Percentiles rank a stretch among this genome's conserved stretches.
phyloP scores from a whole-genome alignment of 2,329 filamentous ascomycete genomes.

The Colletotrichum sp. region DNA sequence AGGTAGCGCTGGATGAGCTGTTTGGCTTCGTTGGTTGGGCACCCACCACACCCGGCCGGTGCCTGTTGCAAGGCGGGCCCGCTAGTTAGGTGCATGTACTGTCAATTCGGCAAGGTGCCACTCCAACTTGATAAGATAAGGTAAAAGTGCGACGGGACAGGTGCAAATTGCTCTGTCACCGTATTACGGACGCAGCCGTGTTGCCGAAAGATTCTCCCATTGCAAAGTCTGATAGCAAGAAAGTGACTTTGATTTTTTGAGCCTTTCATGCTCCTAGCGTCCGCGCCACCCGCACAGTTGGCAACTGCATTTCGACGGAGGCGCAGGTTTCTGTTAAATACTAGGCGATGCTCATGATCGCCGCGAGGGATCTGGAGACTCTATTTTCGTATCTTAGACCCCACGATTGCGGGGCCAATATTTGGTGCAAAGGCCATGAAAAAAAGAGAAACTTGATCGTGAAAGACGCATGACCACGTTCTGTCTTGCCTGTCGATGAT shows the following conservation, averaged over 20 bases:
- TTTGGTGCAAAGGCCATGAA: neutral
- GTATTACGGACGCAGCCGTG: neutral
- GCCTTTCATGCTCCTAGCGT: neutral
- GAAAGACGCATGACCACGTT: neutral
- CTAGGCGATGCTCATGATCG: neutral
- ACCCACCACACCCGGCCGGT: neutral
- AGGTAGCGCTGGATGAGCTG: neutral
- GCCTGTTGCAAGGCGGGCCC: neutral
- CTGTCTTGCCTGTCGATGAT: neutral
- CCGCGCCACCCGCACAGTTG: neutral
- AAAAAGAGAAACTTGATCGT: neutral
- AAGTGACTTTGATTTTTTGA: neutral
- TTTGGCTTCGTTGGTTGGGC: slow-evolving; percentile 15
- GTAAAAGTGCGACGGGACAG: neutral
- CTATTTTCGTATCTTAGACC: neutral
- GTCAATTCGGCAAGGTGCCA: neutral
- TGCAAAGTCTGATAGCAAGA: neutral
- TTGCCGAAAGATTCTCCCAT: neutral
- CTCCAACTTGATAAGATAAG: neutral
- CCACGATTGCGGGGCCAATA: neutral
- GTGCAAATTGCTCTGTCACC: neutral
- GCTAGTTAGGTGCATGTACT: neutral
- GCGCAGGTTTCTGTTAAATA: neutral
- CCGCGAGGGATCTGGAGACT: neutral
- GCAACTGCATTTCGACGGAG: neutral